Base-by-base conservation (phyloP, 2,329 filamentous ascomycete genomes). In the Xylariaceae sp. region DNA sequence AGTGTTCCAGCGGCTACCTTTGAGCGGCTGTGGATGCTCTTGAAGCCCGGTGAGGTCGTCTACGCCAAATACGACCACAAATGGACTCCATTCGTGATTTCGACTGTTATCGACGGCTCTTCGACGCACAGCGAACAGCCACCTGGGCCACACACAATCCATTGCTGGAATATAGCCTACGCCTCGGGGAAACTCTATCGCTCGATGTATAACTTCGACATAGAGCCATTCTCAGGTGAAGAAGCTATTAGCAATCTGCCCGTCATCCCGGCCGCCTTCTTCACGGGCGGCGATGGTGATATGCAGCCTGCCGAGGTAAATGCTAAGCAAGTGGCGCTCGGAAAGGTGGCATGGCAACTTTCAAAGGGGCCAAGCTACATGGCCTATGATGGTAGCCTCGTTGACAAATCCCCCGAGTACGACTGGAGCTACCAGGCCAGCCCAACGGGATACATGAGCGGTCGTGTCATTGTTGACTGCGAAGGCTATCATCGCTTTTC, bases 281-380 rank as follows among this genome's bases (percentile, higher is more conserved):
- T 69, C 58, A 60, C 53, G 1, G 66, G 68, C 3, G 55, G 64
- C 19, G 47, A 66, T 2, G 51, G 53, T 3, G 51, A 50, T 12
- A 48, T 52, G 50, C 50, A 44, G 1, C 61, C 55, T 6, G 34
- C 50, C 9, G 50, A 60, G 3, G 64, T 66, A 50, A 54, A 56
- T 4, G 56, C 65, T 45, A 64, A 62, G 49, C 64, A 65, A 37
- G 58, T 72, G 39, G 53, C 53, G 18, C 57, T 72, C 9, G 72
- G 72, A 8, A 67, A 61, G 51, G 36, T 63, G n/a, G 70, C 66
- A 55, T 75, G 72, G 71, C 66, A 71, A 13, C 62, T 75, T 6
- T 57, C 67, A 18, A 66, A 73, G 48, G 59, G 60, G 9, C 70
- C 70, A 1, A 64, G 59, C 0, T 73, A 73, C 44, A 72, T 68